These are phyloP conservation scores for Insectozyma bohioensis DNA, from an alignment of 1,139 yeast genomes.

Conservation along the genomic window DNA sequence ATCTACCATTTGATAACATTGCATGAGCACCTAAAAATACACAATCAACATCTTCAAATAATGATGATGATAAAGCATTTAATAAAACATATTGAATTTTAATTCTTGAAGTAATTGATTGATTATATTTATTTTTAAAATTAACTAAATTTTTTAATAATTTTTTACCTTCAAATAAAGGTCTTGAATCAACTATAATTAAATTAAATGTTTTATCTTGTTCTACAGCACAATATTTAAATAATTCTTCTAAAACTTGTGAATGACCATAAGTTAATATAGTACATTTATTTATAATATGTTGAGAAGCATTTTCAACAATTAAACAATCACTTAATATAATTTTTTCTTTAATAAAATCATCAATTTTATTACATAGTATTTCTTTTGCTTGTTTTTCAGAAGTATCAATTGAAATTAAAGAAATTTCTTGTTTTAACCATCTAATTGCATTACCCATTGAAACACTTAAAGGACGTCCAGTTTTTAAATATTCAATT, in stretches of 20 bases:
- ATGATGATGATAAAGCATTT: slow-evolving; percentile 74
- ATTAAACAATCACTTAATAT: slow-evolving; percentile 83
- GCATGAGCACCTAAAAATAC: slow-evolving; percentile 97
- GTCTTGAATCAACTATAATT: slow-evolving; percentile 91
- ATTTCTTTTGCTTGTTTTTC: slow-evolving; percentile 74
- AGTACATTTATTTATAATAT: slow-evolving; percentile 74
- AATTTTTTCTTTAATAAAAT: slow-evolving; percentile 80
- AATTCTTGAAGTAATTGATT: not conserved
- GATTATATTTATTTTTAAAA: slow-evolving; percentile 6
- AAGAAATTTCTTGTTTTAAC: slow-evolving; percentile 91
- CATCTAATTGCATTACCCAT: slow-evolving; percentile 99
- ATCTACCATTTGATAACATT: slow-evolving; percentile 90
- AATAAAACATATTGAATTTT: slow-evolving; percentile 63
- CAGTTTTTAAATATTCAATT: slow-evolving; percentile 86
- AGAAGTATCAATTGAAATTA: slow-evolving; percentile 65
- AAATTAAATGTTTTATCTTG: slow-evolving; percentile 72
- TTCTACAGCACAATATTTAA: slow-evolving; percentile 64
- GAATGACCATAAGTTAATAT: slow-evolving; percentile 89
- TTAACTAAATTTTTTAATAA: slow-evolving; percentile 56
- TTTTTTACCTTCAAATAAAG: slow-evolving; percentile 88
- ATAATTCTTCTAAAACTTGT: slow-evolving; percentile 73
- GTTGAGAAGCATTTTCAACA: slow-evolving; percentile 75
- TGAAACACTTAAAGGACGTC: slow-evolving; percentile 87
- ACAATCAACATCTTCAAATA: slow-evolving; percentile 77
- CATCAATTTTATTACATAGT: slow-evolving; percentile 69